Evolutionary conservation across 148 eudicot species (phyloP).

Genomic region (Cornus controversa): DNA sequence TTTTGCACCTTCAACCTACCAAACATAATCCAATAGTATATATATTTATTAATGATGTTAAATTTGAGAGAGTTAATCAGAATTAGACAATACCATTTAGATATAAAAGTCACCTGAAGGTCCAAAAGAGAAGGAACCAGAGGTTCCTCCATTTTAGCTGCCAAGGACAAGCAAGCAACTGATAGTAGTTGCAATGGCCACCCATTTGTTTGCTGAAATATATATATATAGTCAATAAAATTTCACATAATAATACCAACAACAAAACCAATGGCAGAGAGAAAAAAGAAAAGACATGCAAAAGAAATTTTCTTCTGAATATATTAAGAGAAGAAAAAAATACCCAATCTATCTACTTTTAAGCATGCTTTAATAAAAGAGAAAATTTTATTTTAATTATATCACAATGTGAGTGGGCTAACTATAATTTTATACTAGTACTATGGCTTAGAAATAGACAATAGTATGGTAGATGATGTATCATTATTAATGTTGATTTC

Average conservation of each 20-base stretch:
- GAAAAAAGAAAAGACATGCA: no score
- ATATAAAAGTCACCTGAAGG: conserved; percentile 55
- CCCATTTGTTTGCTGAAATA: conserved; percentile 70
- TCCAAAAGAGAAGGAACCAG: conserved; percentile 88
- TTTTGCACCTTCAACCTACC: conserved; percentile 68
- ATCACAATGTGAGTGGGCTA: no score
- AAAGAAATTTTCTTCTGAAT: background rate
- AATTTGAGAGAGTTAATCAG: background rate
- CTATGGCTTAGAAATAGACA: no score
- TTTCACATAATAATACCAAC: background rate
- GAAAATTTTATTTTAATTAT: no score
- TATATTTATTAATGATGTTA: background rate
- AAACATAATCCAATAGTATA: background rate
- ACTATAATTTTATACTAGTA: no score
- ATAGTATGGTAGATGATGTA: no score
- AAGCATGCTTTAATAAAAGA: background rate
- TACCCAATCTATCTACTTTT: background rate
- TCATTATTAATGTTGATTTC: no score
- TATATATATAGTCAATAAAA: no score
- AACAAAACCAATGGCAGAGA: background rate
- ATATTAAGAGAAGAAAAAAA: no score
- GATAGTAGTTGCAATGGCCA: conserved; percentile 94
- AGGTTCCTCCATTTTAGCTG: conserved; percentile 99
- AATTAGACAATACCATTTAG: background rate
- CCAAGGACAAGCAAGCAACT: conserved; percentile 91